Conservation (phyloP, 2,329 filamentous ascomycete species). For the Cladosporium oxysporum region DNA sequence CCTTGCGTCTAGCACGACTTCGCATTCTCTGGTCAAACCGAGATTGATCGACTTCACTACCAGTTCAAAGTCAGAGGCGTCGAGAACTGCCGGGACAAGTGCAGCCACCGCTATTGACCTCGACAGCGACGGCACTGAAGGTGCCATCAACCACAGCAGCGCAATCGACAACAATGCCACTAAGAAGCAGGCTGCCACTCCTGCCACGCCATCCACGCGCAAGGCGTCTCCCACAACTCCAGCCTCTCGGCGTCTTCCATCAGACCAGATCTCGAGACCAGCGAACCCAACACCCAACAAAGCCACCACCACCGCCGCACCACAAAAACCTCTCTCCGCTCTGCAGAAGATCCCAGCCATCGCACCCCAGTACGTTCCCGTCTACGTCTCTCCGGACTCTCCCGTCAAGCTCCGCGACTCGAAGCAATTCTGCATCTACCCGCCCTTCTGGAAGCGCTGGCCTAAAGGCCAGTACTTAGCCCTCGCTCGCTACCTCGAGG, state of each 20-base stretch:
- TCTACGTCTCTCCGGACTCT: constrained; percentile 7
- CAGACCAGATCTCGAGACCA: background rate
- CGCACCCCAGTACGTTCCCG: background rate
- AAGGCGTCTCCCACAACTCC: background rate
- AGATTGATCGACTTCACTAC: background rate
- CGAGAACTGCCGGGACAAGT: background rate
- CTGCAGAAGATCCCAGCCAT: constrained; percentile 7
- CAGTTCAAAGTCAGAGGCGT: background rate
- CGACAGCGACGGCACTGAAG: no score
- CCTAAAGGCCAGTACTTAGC: constrained; percentile 17
- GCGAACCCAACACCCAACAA: background rate
- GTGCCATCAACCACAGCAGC: background rate
- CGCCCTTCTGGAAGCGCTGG: constrained; percentile 30
- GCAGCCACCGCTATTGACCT: background rate
- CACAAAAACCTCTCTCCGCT: background rate
- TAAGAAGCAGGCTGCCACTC: background rate
- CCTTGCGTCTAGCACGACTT: background rate
- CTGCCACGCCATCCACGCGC: background rate
- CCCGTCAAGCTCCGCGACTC: constrained; percentile 16
- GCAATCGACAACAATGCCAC: background rate
- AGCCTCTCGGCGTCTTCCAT: background rate
- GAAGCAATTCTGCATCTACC: constrained; percentile 27
- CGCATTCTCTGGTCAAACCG: background rate
- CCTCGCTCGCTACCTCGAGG: constrained; percentile 23
- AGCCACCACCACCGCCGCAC: background rate